A percentile compares a stretch with the other conserved stretches of the same genome.
Evolutionary conservation across 2,329 filamentous ascomycete genomes (phyloP).

Genomic region (Sclerotinia borealis): DNA sequence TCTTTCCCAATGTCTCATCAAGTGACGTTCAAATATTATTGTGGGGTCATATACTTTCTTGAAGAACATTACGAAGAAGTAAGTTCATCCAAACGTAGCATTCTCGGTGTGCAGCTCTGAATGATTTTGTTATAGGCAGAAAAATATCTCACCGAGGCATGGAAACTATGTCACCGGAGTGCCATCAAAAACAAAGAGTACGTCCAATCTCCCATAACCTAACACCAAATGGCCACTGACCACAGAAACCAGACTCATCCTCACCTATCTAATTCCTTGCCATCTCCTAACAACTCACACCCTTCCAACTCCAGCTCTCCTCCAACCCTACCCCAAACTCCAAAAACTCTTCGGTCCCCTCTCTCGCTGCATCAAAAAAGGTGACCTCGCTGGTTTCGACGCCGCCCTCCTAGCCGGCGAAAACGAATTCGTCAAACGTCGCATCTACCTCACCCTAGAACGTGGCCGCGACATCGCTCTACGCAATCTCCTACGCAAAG

Average conservation of each 20-base stretch:
- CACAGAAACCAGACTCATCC: slow-evolving; percentile 59
- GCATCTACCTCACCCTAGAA: slow-evolving; percentile 92
- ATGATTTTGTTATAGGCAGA: slow-evolving; percentile 54
- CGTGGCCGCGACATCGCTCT: slow-evolving; percentile 85
- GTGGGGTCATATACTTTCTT: slow-evolving; percentile 86
- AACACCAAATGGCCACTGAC: slow-evolving; percentile 9
- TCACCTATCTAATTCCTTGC: slow-evolving; percentile 92
- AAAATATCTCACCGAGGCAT: slow-evolving; percentile 72
- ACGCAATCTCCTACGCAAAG: slow-evolving; percentile 85
- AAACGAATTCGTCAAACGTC: slow-evolving; percentile 85
- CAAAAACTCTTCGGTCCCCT: slow-evolving; percentile 75
- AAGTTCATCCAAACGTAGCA: slow-evolving; percentile 18
- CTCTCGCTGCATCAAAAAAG: slow-evolving; percentile 70
- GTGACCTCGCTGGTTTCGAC: slow-evolving; percentile 80
- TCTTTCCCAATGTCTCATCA: slow-evolving; percentile 83
- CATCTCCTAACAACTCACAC: slow-evolving; percentile 83
- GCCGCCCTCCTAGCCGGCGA: slow-evolving; percentile 73
- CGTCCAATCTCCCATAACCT: neutral
- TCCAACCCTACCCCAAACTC: slow-evolving; percentile 70
- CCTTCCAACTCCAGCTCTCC: slow-evolving; percentile 65
- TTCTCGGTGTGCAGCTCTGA: neutral
- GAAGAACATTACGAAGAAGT: slow-evolving; percentile 88
- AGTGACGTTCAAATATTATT: slow-evolving; percentile 94
- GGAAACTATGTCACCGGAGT: slow-evolving; percentile 69
- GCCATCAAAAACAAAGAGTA: slow-evolving; percentile 72